A percentile compares a stretch with the other conserved stretches of the same genome.
phyloP scores from a whole-genome alignment of 768 basidiomycete genomes.

The Termitomyces sp. region DNA sequence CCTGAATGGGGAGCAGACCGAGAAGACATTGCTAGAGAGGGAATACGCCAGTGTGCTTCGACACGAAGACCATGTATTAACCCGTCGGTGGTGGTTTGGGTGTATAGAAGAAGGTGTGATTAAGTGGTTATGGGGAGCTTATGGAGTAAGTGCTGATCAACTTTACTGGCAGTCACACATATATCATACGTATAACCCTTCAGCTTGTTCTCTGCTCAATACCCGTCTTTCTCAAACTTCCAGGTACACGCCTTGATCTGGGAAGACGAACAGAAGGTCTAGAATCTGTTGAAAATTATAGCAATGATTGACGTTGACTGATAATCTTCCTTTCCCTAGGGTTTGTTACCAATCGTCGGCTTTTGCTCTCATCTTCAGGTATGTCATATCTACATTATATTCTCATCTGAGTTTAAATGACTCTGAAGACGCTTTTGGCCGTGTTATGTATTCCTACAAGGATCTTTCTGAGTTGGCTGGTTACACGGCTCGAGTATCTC shows the following conservation, averaged over 20 bases:
- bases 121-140: conserved; percentile 96
- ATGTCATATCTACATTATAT: conserved; percentile 10
- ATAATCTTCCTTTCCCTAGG: conserved; percentile 38
- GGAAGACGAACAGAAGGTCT: conserved; percentile 88
- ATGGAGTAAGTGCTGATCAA: conserved; percentile 50
- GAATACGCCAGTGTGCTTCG: conserved; percentile 82
- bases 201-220: conserved; percentile 88
- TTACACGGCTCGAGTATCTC: conserved; percentile 88
- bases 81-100: conserved; percentile 84
- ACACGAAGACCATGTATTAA: conserved; percentile 80
- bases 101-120: conserved; percentile 94
- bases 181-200: background rate
- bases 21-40: conserved; percentile 88
- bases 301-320: background rate
- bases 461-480: conserved; percentile 95
- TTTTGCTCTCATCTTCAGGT: conserved; percentile 86
- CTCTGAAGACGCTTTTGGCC: conserved; percentile 79
- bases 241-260: conserved; percentile 70
- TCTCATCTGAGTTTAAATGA: background rate
- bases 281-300: background rate
- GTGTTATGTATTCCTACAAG: conserved; percentile 97
- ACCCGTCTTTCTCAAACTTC: conserved; percentile 87
- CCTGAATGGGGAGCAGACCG: conserved; percentile 82
- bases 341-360: conserved; percentile 93
- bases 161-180: background rate